phyloP scores from a whole-genome alignment of 2,329 filamentous ascomycete genomes.

The Fusarium vanettenii region DNA sequence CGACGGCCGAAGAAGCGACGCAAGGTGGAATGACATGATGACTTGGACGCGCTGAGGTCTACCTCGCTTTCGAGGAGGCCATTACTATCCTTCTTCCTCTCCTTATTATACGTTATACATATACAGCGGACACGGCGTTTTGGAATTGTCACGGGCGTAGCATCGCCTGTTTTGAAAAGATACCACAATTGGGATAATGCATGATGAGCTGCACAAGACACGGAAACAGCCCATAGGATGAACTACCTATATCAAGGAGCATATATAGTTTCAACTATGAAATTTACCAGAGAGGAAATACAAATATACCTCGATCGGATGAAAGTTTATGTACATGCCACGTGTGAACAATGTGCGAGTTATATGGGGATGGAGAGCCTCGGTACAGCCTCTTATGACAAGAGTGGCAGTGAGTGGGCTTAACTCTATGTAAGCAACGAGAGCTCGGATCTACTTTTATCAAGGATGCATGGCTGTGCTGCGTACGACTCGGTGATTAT shows the following conservation, averaged over 20 bases:
- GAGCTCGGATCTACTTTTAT: neutral
- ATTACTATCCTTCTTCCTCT: neutral
- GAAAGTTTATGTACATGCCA: neutral
- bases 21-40: slow-evolving; percentile 48
- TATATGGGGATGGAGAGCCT: neutral
- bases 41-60: neutral
- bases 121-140: slow-evolving; percentile 31
- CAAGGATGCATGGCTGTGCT: neutral
- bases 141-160: neutral
- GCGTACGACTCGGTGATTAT: neutral
- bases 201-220: neutral
- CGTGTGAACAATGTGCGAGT: neutral
- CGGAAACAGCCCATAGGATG: neutral
- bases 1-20: slow-evolving; percentile 61
- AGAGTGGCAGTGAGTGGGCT: neutral
- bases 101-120: slow-evolving; percentile 6
- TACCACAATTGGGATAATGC: slow-evolving; percentile 30
- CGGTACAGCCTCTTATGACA: neutral
- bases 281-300: neutral
- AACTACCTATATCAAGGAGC: neutral
- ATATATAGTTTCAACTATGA: neutral
- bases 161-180: slow-evolving; percentile 24
- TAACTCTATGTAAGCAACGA: neutral
- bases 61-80: neutral
- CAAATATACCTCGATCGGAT: neutral